phyloP scores from a whole-genome alignment of 345 rosid genomes.

The Syzygium aromaticum region DNA sequence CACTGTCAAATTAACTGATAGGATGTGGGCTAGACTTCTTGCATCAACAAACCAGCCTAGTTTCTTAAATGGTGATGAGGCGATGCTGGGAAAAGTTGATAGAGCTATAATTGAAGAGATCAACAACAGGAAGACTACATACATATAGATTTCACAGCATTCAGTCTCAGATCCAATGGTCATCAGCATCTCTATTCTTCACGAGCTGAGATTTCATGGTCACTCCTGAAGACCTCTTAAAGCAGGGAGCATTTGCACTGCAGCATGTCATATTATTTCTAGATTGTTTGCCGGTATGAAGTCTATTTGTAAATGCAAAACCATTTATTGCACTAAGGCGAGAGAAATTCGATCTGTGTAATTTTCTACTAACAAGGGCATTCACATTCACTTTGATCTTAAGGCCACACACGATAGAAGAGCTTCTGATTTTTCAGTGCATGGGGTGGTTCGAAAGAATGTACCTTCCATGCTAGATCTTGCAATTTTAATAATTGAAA shows the following conservation, averaged over 20 bases:
- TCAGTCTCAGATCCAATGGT: background rate
- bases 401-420: background rate
- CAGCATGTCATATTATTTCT: background rate
- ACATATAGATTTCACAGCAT: slow-evolving; percentile 16
- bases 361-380: background rate
- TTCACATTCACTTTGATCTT: background rate
- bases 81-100: slow-evolving; percentile 18
- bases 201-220: background rate
- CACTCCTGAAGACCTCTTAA: background rate
- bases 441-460: background rate
- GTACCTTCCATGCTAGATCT: background rate
- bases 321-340: background rate
- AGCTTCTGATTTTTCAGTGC: background rate
- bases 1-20: slow-evolving; percentile 75
- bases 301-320: background rate
- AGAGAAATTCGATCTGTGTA: background rate
- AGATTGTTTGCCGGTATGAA: background rate
- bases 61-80: slow-evolving; percentile 44
- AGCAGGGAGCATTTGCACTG: background rate
- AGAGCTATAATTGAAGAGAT: slow-evolving; percentile 21
- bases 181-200: background rate
- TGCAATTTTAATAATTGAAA: background rate
- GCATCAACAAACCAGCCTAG: slow-evolving; percentile 93
- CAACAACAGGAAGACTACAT: slow-evolving; percentile 28
- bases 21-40: slow-evolving; percentile 98